Evolutionary conservation across 768 basidiomycete genomes (phyloP).

Genomic region (Lyophyllum atratum): DNA sequence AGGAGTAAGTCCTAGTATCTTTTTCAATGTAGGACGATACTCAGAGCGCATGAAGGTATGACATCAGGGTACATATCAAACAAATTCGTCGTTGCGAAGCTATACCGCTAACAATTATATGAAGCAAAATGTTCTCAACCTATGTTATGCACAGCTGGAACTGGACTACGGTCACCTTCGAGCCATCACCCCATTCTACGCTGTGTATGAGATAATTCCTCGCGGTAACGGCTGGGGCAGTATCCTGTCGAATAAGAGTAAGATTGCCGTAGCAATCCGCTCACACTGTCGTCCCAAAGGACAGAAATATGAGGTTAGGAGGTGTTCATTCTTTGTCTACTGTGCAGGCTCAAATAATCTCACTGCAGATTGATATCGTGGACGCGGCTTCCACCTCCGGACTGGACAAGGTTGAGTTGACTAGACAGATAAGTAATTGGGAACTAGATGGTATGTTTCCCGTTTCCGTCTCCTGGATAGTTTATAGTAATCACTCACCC

Average conservation of each 20-base stretch:
- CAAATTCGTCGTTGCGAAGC: not conserved
- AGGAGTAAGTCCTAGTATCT: conserved; percentile 27
- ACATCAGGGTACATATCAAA: conserved; percentile 8
- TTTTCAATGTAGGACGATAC: not conserved
- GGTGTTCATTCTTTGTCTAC: not conserved
- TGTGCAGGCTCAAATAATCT: not conserved
- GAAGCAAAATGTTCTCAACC: conserved; percentile 37
- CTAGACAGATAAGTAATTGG: conserved; percentile 15
- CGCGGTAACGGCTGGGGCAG: conserved; percentile 26
- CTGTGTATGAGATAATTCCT: conserved; percentile 38
- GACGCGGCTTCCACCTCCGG: conserved; percentile 5
- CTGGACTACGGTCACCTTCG: conserved; percentile 45
- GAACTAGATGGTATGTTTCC: conserved; percentile 10
- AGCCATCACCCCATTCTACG: conserved; percentile 49
- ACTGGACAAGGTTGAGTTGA: conserved; percentile 7
- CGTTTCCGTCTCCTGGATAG: not conserved
- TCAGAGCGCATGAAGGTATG: conserved; percentile 6
- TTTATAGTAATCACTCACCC: not conserved
- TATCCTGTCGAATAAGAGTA: conserved; percentile 30
- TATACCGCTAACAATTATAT: not conserved
- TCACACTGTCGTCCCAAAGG: conserved; percentile 9
- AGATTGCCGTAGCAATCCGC: conserved; percentile 24
- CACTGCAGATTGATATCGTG: conserved; percentile 9
- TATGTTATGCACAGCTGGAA: conserved; percentile 50
- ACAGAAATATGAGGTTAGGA: conserved; percentile 14